Evolutionary conservation across 306 rosid genomes (phyloP).

Genomic region (Lathyrus tuberosus): DNA sequence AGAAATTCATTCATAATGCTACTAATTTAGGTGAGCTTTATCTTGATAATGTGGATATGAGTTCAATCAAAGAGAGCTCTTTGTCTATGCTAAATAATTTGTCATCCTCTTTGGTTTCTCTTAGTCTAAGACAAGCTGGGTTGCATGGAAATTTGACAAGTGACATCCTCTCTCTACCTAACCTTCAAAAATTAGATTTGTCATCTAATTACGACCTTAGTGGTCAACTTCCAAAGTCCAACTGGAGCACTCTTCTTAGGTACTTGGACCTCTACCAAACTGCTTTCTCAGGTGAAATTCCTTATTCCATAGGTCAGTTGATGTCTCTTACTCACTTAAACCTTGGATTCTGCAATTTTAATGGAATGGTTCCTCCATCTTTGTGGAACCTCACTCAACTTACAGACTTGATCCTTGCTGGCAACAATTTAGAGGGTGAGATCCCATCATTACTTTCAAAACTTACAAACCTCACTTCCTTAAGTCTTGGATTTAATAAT

Average conservation of each 20-base stretch:
- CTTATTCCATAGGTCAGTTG: constrained; percentile 8
- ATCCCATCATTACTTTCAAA: constrained; percentile 26
- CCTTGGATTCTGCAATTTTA: not conserved
- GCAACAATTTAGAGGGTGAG: constrained; percentile 9
- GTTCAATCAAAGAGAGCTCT: not conserved
- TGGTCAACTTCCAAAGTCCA: too few relatives aligned
- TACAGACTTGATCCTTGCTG: not conserved
- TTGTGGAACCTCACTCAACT: too few relatives aligned
- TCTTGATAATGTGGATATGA: not conserved
- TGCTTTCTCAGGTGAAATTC: constrained; percentile 33
- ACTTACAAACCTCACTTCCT: not conserved
- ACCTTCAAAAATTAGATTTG: too few relatives aligned
- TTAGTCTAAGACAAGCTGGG: rapidly evolving
- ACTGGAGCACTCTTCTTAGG: too few relatives aligned
- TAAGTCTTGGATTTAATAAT: not conserved
- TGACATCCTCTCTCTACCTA: too few relatives aligned
- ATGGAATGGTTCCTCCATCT: too few relatives aligned
- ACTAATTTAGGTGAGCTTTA: constrained; percentile 20
- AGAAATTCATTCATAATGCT: constrained; percentile 24
- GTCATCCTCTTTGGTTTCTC: constrained; percentile 39
- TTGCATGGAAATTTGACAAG: constrained; percentile 27
- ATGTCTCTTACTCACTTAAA: constrained; percentile 1
- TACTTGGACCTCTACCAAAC: too few relatives aligned
- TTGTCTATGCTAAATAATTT: constrained; percentile 25
- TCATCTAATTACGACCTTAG: too few relatives aligned